A percentile compares a stretch with the other conserved stretches of the same genome.
Evolutionary conservation across 192 early-diverging fungal species (phyloP).

Genomic region (Piromyces sp.): DNA sequence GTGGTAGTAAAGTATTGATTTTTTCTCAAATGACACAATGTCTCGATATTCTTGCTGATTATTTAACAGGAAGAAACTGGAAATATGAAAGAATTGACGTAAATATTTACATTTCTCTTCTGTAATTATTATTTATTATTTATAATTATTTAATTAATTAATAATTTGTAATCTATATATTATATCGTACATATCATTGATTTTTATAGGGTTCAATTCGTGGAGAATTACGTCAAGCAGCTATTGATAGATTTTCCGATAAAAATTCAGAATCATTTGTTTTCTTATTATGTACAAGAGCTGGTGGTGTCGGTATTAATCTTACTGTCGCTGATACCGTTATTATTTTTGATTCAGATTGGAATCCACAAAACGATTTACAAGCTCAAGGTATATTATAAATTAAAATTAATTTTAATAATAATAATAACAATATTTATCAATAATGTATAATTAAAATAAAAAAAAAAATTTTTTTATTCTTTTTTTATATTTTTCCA

Average conservation of each 20-base stretch:
- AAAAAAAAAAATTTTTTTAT: too few relatives aligned
- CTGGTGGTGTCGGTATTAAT: slow-evolving; percentile 78
- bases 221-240: slow-evolving; percentile 62
- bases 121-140: too few relatives aligned
- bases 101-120: too few relatives aligned
- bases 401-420: not conserved
- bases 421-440: not conserved
- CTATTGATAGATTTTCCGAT: slow-evolving; percentile 64
- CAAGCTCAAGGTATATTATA: slow-evolving; percentile 39
- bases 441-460: too few relatives aligned
- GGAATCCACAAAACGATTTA: slow-evolving; percentile 81
- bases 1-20: slow-evolving; percentile 70
- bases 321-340: slow-evolving; percentile 71
- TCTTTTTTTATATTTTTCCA: too few relatives aligned
- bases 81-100: slow-evolving; percentile 68
- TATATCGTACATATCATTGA: too few relatives aligned
- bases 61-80: slow-evolving; percentile 53
- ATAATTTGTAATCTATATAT: too few relatives aligned
- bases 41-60: slow-evolving; percentile 66
- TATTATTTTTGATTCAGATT: slow-evolving; percentile 74
- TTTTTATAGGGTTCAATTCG: slow-evolving; percentile 27
- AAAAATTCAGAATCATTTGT: slow-evolving; percentile 60
- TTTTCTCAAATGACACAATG: slow-evolving; percentile 77
- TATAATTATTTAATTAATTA: too few relatives aligned
- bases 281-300: slow-evolving; percentile 68